Percentiles rank a stretch among this genome's conserved stretches.
Conservation (phyloP, 2,329 filamentous ascomycete genomes). For the Tolypocladium tundrense region DNA sequence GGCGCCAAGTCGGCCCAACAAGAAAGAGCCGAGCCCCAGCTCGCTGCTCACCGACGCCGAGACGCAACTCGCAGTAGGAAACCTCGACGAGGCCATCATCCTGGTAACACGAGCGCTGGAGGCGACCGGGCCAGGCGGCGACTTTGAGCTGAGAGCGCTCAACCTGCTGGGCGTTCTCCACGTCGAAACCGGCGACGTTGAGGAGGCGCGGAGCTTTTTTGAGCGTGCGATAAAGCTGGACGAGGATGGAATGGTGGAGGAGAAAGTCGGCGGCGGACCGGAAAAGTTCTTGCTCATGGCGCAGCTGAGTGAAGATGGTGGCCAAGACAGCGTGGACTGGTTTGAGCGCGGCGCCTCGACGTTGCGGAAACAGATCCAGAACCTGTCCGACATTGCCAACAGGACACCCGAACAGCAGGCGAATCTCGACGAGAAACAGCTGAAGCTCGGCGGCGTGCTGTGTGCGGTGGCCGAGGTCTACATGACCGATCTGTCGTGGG, state of each 20-base stretch:
- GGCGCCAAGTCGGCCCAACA: conserved; percentile 31
- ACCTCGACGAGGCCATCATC: conserved; percentile 27
- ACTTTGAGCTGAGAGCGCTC: conserved; percentile 52
- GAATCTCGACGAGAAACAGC: conserved; percentile 56
- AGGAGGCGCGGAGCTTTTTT: conserved; percentile 64
- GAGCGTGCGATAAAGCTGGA: conserved; percentile 65
- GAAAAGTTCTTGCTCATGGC: conserved; percentile 95
- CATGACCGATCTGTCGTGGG: conserved; percentile 96
- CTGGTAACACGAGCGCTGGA: conserved; percentile 34
- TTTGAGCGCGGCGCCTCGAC: conserved; percentile 62
- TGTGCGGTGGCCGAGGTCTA: conserved; percentile 95
- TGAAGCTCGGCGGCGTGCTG: conserved; percentile 79
- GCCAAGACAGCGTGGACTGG: conserved; percentile 55
- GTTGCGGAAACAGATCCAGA: conserved; percentile 61
- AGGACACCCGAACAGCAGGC: conserved; percentile 29
- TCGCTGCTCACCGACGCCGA: conserved; percentile 27
- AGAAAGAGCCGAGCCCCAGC: conserved; percentile 19
- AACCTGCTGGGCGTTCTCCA: conserved; percentile 73
- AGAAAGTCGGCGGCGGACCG: conserved; percentile 67
- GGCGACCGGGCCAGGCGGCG: conserved; percentile 31
- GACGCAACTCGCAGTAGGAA: conserved; percentile 30
- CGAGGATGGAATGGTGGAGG: conserved; percentile 58
- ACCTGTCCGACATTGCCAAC: conserved; percentile 38
- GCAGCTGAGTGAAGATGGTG: conserved; percentile 69
- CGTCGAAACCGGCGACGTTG: conserved; percentile 72